These are phyloP conservation scores for Bombardia bombarda DNA, from an alignment of 495 filamentous ascomycete genomes.

Conservation along the genomic window DNA sequence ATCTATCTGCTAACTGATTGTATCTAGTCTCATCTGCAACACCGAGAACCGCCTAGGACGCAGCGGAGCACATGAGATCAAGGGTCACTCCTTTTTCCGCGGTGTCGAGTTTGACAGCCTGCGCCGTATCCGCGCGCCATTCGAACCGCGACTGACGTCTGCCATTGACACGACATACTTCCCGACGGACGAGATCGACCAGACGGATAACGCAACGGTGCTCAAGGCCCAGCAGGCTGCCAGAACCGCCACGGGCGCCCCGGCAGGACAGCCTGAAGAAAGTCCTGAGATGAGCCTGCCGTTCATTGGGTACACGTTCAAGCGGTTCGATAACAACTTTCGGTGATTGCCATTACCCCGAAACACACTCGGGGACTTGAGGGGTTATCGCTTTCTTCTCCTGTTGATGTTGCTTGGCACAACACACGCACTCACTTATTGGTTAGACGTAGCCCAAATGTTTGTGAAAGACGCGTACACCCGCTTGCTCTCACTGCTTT, in stretches of 20 bases:
- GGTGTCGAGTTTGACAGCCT: slow-evolving; percentile 90
- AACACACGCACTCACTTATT: no score
- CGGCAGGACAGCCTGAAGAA: slow-evolving; percentile 31
- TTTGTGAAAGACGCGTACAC: no score
- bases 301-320: slow-evolving; percentile 98
- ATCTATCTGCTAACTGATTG: not conserved
- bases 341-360: slow-evolving; percentile 32
- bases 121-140: slow-evolving; percentile 86
- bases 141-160: slow-evolving; percentile 84
- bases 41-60: slow-evolving; percentile 82
- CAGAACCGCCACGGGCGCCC: slow-evolving; percentile 13
- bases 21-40: slow-evolving; percentile 75
- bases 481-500: no score
- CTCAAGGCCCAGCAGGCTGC: slow-evolving; percentile 58
- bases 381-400: no score
- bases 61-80: slow-evolving; percentile 80
- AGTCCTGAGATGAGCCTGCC: slow-evolving; percentile 85
- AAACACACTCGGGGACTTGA: no score
- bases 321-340: slow-evolving; percentile 82
- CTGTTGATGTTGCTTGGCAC: no score
- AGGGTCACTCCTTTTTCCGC: slow-evolving; percentile 88
- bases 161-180: slow-evolving; percentile 98
- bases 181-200: slow-evolving; percentile 94
- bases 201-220: slow-evolving; percentile 74
- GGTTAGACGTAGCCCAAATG: no score